phyloP scores from a whole-genome alignment of 108 stramenopile genomes.

The Discostella stelligeroides region DNA sequence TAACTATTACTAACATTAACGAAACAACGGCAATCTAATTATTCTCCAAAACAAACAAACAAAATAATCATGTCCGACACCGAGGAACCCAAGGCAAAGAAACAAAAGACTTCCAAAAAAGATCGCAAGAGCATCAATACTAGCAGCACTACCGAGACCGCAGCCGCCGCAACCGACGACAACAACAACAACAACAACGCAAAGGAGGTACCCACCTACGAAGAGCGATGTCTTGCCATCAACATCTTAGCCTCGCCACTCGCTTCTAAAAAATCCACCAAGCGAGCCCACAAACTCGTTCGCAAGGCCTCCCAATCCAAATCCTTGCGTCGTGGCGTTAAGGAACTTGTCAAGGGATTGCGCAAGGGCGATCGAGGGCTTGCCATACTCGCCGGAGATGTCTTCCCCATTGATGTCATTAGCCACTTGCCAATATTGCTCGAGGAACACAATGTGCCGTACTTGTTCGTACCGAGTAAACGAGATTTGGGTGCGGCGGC shows the following conservation, averaged over 20 bases:
- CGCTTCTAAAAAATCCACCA: conserved; percentile 95
- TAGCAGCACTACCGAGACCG: neutral
- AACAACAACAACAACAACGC: too few species aligned
- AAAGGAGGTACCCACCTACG: conserved; percentile 68
- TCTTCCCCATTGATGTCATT: conserved; percentile 97
- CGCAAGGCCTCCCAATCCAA: conserved; percentile 91
- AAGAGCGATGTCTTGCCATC: conserved; percentile 89
- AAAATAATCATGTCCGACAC: conserved; percentile 31
- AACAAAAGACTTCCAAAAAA: conserved; percentile 50
- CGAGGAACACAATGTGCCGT: conserved; percentile 95
- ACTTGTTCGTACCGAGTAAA: conserved; percentile 97
- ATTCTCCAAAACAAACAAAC: neutral
- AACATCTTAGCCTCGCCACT: conserved; percentile 93
- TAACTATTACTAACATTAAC: too few species aligned
- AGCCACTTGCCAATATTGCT: conserved; percentile 92
- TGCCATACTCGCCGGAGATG: conserved; percentile 97
- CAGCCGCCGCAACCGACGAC: conserved; percentile 14
- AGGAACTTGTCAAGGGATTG: conserved; percentile 98
- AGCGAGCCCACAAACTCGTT: conserved; percentile 96
- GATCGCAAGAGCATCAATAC: conserved; percentile 42
- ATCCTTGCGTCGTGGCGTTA: conserved; percentile 92
- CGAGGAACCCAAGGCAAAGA: conserved; percentile 51
- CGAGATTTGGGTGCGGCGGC: conserved; percentile 97
- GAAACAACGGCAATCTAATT: neutral
- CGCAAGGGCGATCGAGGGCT: conserved; percentile 96